Conservation (phyloP, 1,284 basidiomycete genomes). For the Papiliotrema fonsecae region DNA sequence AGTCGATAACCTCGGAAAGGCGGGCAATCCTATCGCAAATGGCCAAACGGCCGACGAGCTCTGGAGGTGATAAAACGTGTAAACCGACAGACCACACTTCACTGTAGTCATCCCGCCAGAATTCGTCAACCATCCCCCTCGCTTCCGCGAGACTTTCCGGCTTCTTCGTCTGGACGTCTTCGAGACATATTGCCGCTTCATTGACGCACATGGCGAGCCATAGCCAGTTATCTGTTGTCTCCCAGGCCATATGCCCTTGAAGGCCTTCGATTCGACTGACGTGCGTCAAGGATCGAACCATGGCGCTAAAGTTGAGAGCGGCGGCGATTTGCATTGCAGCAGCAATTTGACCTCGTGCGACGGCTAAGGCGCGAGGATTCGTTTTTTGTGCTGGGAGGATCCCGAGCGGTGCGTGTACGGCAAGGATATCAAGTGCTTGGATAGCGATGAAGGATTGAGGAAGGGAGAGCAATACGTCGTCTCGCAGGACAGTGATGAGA, state of each 20-base stretch:
- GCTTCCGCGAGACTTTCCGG: constrained; percentile 17
- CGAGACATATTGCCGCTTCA: constrained; percentile 25
- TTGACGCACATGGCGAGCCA: constrained; percentile 23
- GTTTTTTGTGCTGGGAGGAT: constrained; percentile 30
- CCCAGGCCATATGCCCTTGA: constrained; percentile 4
- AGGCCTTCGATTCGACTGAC: constrained; percentile 1
- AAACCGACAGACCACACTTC: constrained; percentile 16
- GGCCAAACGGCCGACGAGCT: constrained; percentile 29
- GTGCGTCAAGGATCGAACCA: constrained; percentile 15
- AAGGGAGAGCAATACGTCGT: constrained; percentile 25
- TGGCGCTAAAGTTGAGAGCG: constrained; percentile 16
- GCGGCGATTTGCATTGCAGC: constrained; percentile 14
- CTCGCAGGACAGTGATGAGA: constrained; percentile 20
- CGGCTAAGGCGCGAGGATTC: constrained; percentile 23
- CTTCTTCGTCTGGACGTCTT: constrained; percentile 18
- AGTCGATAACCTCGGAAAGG: constrained; percentile 30
- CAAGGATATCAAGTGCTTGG: constrained; percentile 34
- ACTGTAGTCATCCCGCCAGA: constrained; percentile 11
- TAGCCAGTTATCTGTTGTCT: constrained; percentile 28
- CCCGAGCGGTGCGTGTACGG: constrained; percentile 34
- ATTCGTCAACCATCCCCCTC: constrained; percentile 11
- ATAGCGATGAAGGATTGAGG: constrained; percentile 27
- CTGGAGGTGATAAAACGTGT: constrained; percentile 10
- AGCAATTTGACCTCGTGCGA: constrained; percentile 26
- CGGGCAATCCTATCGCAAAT: constrained; percentile 34